These are phyloP conservation scores for Withania somnifera DNA, from an alignment of 305 asterid genomes.

Conservation along the genomic window DNA sequence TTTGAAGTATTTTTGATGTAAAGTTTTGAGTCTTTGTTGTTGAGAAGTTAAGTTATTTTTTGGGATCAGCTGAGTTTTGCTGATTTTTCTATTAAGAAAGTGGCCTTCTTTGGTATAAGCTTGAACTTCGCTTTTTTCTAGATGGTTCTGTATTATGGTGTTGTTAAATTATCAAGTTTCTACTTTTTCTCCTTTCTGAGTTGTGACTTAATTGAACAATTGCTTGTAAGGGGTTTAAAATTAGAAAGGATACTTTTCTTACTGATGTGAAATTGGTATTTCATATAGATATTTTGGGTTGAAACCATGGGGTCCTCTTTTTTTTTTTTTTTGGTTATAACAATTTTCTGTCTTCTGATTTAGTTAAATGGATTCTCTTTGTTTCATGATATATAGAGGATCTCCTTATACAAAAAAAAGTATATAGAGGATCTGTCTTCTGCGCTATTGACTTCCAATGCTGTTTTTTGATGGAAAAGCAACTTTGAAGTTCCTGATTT, in stretches of 20 bases:
- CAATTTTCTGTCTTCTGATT: background rate
- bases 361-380: background rate
- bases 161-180: background rate
- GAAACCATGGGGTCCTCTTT: background rate
- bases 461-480: background rate
- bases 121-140: background rate
- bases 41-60: background rate
- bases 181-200: background rate
- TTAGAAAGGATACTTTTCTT: background rate
- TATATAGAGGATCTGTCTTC: background rate
- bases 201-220: background rate
- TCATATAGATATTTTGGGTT: background rate
- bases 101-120: background rate
- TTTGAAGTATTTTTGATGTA: too few relatives aligned
- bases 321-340: background rate
- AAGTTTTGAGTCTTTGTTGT: background rate
- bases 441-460: background rate
- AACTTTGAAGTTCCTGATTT: background rate
- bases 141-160: background rate
- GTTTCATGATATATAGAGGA: background rate
- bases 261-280: background rate
- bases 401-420: too few relatives aligned
- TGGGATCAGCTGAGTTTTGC: constrained; percentile 20
- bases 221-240: background rate
- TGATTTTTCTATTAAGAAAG: background rate